Evolutionary conservation across 2,329 filamentous ascomycete species (phyloP).

Genomic region (Aspergillus pseudoterreus): DNA sequence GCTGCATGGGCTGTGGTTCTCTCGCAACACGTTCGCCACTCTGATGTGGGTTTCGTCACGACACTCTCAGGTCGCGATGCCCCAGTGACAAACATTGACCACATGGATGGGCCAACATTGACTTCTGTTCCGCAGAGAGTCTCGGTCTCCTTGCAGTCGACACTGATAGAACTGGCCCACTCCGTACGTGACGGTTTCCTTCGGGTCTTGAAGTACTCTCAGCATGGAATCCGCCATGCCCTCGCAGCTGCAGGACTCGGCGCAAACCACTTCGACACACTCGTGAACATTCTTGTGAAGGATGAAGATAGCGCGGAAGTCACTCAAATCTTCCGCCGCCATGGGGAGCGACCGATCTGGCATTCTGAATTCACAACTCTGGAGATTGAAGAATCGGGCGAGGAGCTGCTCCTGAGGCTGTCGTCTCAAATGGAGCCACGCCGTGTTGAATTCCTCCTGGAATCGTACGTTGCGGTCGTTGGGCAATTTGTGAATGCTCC

Average conservation of each 20-base stretch:
- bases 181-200: background rate
- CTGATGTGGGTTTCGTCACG: background rate
- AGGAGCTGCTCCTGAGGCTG: background rate
- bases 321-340: background rate
- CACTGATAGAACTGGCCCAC: background rate
- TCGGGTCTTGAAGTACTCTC: background rate
- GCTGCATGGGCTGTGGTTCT: conserved; percentile 4
- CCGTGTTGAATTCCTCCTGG: conserved; percentile 1
- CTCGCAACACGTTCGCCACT: background rate
- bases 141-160: background rate
- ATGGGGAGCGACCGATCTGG: background rate
- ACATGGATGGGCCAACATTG: background rate
- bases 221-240: background rate
- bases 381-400: background rate
- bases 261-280: background rate
- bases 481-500: background rate
- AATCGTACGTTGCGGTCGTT: background rate
- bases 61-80: background rate
- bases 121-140: background rate
- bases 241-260: background rate
- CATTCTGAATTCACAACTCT: background rate
- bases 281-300: conserved; percentile 1
- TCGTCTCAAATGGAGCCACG: conserved; percentile 3
- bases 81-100: background rate
- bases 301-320: background rate